Evolutionary conservation across 2,329 filamentous ascomycete species (phyloP).

Genomic region (Phyllachora maydis): DNA sequence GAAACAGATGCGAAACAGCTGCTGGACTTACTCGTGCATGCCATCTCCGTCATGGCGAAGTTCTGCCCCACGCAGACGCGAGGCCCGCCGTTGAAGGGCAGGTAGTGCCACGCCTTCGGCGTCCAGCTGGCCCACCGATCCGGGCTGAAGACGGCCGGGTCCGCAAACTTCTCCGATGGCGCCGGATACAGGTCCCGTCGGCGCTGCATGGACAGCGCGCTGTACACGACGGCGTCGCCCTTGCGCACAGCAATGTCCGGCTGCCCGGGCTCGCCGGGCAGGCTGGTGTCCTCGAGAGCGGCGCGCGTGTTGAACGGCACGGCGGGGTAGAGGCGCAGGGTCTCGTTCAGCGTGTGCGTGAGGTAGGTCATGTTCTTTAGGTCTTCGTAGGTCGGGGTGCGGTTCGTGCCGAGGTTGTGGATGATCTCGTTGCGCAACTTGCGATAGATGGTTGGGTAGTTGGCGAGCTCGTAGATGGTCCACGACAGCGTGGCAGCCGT

Average conservation of each 20-base stretch:
- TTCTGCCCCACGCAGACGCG: slow-evolving; percentile 34
- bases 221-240: slow-evolving; percentile 8
- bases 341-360: slow-evolving; percentile 20
- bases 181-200: slow-evolving; percentile 9
- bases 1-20: no score
- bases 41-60: slow-evolving; percentile 37
- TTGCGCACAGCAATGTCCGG: slow-evolving; percentile 7
- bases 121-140: slow-evolving; percentile 11
- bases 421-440: slow-evolving; percentile 16
- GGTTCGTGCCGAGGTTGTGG: slow-evolving; percentile 7
- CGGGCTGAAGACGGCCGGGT: slow-evolving; percentile 9
- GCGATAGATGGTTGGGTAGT: slow-evolving; percentile 13
- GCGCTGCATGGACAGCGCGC: slow-evolving; percentile 10
- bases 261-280: slow-evolving; percentile 6
- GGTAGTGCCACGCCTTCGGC: slow-evolving; percentile 12
- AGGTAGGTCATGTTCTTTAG: slow-evolving; percentile 27
- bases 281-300: slow-evolving; percentile 7
- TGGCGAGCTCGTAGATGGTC: slow-evolving; percentile 15
- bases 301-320: slow-evolving; percentile 10
- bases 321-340: slow-evolving; percentile 9
- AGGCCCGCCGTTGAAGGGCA: slow-evolving; percentile 17
- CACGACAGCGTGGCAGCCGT: slow-evolving; percentile 21
- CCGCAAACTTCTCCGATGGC: slow-evolving; percentile 6
- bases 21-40: slow-evolving; percentile 17
- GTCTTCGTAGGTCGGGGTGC: slow-evolving; percentile 23